Percentiles rank a stretch among this genome's conserved stretches.
These are phyloP conservation scores for Saitoella complicata DNA, from an alignment of 805 yeast genomes.

Conservation along the genomic window DNA sequence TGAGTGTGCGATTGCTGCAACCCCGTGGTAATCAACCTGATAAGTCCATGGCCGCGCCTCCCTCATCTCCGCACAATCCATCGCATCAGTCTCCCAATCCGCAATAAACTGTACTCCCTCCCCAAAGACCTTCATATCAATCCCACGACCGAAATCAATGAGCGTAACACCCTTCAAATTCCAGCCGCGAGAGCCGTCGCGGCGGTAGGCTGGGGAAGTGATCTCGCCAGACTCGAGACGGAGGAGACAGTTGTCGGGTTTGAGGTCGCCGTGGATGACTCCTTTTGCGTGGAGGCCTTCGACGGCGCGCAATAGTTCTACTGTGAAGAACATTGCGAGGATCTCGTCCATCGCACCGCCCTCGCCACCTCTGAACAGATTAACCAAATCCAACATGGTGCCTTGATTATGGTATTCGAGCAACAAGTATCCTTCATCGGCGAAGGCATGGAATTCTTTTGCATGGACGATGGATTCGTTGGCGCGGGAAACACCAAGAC, in stretches of 20 bases:
- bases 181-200: constrained; percentile 32
- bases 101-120: constrained; percentile 37
- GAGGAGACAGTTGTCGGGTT: constrained; percentile 76
- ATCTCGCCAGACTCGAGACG: constrained; percentile 25
- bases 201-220: constrained; percentile 16
- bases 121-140: constrained; percentile 48
- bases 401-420: constrained; percentile 56
- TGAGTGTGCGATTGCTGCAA: constrained; percentile 59
- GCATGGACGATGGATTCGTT: constrained; percentile 33
- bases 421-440: constrained; percentile 54
- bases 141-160: constrained; percentile 70
- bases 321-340: constrained; percentile 43
- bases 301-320: constrained; percentile 45
- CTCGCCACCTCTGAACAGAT: constrained; percentile 25
- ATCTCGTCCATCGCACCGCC: constrained; percentile 33
- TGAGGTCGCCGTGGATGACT: constrained; percentile 71
- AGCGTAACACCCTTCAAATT: constrained; percentile 37
- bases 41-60: constrained; percentile 49
- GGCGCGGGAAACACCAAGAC: constrained; percentile 20
- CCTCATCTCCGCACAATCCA: constrained; percentile 60
- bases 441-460: constrained; percentile 35
- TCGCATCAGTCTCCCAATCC: constrained; percentile 44
- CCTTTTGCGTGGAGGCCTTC: constrained; percentile 47
- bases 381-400: constrained; percentile 53
- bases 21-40: constrained; percentile 70